A percentile compares a stretch with the other conserved stretches of the same genome.
phyloP scores from a whole-genome alignment of 345 rosid species.

The Streptanthus diversifolius region DNA sequence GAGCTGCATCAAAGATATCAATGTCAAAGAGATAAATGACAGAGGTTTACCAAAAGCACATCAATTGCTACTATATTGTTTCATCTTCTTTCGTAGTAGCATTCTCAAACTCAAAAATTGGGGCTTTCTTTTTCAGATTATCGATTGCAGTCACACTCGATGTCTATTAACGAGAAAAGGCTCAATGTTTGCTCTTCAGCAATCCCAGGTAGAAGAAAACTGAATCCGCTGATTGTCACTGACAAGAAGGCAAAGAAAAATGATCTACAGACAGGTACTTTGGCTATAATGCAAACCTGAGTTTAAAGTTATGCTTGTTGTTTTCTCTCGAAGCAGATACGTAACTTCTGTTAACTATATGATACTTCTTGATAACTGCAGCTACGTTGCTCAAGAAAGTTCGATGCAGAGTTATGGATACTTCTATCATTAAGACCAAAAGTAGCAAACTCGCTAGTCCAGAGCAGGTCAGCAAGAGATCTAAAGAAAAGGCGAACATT shows the following conservation, averaged over 20 bases:
- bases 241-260: slow-evolving; percentile 35
- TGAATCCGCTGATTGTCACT: slow-evolving; percentile 21
- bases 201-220: slow-evolving; percentile 22
- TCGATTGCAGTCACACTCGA: slow-evolving; percentile 27
- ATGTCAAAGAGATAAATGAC: slow-evolving; percentile 19
- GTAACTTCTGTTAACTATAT: background rate
- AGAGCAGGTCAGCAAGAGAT: background rate
- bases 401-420: slow-evolving; percentile 4
- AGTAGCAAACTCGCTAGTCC: background rate
- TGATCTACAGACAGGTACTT: slow-evolving; percentile 3
- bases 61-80: background rate
- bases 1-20: slow-evolving; percentile 40
- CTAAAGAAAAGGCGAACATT: slow-evolving; percentile 4
- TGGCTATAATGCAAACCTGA: background rate
- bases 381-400: slow-evolving; percentile 14
- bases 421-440: slow-evolving; percentile 2
- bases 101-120: background rate
- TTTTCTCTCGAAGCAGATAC: background rate
- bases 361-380: background rate
- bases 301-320: background rate
- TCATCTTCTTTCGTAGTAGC: background rate
- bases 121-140: slow-evolving; percentile 31
- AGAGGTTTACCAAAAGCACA: slow-evolving; percentile 6
- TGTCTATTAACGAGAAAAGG: slow-evolving; percentile 8
- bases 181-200: slow-evolving; percentile 28